These are phyloP conservation scores for Verticillium zaregamsianum DNA, from an alignment of 2,329 filamentous ascomycete species.

Conservation along the genomic window DNA sequence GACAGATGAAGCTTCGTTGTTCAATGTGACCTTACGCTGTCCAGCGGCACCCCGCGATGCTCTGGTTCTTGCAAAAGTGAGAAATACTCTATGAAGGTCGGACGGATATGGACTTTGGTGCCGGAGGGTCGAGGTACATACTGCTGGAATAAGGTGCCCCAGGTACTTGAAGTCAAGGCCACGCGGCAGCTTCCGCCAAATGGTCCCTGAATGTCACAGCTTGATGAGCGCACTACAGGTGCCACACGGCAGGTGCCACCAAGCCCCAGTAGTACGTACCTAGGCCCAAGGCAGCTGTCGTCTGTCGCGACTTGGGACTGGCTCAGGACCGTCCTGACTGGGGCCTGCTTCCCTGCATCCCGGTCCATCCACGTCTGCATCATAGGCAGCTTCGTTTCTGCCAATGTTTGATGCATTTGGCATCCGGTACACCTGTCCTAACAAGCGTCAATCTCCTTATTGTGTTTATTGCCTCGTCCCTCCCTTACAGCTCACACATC, in stretches of 20 bases:
- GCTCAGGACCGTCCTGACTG: background rate
- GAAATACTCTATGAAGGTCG: too few species aligned
- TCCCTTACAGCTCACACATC: background rate
- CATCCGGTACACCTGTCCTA: background rate
- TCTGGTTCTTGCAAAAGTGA: too few species aligned
- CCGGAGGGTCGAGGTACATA: too few species aligned
- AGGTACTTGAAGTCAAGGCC: slow-evolving; percentile 4
- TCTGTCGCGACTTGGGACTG: background rate
- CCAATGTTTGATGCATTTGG: background rate
- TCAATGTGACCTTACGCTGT: too few species aligned
- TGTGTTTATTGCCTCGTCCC: background rate
- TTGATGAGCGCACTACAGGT: background rate
- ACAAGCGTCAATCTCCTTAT: background rate
- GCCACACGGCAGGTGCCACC: background rate
- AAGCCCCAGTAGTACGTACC: background rate
- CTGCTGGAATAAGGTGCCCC: too few species aligned
- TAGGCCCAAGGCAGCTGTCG: background rate
- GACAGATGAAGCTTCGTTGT: too few species aligned
- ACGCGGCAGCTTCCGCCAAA: slow-evolving; percentile 9
- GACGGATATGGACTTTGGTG: too few species aligned
- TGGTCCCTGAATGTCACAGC: background rate
- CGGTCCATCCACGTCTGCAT: background rate
- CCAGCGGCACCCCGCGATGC: too few species aligned
- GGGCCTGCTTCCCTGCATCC: background rate
- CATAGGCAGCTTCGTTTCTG: background rate